These are phyloP conservation scores for Cucurbita maxima DNA, from an alignment of 306 rosid species.

Conservation along the genomic window DNA sequence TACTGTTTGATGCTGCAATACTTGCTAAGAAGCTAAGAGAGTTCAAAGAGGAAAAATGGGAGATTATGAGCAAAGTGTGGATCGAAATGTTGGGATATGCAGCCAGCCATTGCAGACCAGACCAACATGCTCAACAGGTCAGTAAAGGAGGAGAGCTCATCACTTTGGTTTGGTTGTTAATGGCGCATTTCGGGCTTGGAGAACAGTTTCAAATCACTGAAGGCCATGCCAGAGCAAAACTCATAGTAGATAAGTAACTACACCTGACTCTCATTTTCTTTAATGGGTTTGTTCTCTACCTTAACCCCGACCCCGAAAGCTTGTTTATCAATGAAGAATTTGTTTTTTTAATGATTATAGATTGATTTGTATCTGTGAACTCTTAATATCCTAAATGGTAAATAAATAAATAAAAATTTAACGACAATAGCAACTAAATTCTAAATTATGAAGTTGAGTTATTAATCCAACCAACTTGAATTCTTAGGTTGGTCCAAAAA, in stretches of 20 bases:
- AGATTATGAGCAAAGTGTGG: conserved; percentile 9
- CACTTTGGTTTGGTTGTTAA: conserved; percentile 19
- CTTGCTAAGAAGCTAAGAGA: neutral
- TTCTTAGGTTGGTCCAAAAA: too few species aligned
- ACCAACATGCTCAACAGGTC: conserved; percentile 13
- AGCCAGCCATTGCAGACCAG: conserved; percentile 16
- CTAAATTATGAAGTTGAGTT: too few species aligned
- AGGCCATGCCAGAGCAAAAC: conserved; percentile 24
- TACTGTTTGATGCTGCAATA: conserved; percentile 18
- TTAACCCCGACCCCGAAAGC: neutral
- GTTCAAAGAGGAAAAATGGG: conserved; percentile 6
- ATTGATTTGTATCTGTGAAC: too few species aligned
- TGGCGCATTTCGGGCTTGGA: conserved; percentile 22
- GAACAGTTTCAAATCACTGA: conserved; percentile 25
- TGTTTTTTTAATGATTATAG: too few species aligned
- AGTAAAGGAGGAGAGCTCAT: conserved; percentile 25
- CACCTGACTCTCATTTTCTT: neutral
- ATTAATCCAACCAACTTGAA: too few species aligned
- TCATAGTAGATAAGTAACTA: conserved; percentile 10
- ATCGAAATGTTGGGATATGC: conserved; percentile 24
- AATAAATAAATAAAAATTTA: too few species aligned
- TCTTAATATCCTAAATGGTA: too few species aligned
- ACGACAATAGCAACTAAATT: too few species aligned
- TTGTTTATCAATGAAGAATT: too few species aligned
- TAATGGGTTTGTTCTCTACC: neutral